A percentile compares a stretch with the other conserved stretches of the same genome.
phyloP scores from a whole-genome alignment of 1,284 basidiomycete genomes.

The Rugosomyces carneus region DNA sequence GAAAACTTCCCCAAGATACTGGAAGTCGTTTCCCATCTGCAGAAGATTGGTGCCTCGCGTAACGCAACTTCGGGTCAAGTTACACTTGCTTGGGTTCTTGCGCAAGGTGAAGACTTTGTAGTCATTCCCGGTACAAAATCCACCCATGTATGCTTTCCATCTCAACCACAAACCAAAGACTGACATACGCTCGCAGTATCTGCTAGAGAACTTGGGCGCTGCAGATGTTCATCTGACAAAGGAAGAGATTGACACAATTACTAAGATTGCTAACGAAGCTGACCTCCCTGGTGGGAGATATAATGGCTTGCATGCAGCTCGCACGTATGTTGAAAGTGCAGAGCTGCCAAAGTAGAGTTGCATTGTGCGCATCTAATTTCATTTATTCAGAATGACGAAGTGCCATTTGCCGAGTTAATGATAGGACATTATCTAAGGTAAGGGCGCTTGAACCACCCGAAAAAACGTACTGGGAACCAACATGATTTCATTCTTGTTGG shows the following conservation, averaged over 20 bases:
- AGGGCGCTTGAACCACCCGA: too few species aligned
- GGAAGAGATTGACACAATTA: slow-evolving; percentile 27
- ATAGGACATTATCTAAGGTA: too few species aligned
- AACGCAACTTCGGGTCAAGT: slow-evolving; percentile 41
- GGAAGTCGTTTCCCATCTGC: slow-evolving; percentile 31
- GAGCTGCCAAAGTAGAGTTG: too few species aligned
- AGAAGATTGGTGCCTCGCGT: slow-evolving; percentile 26
- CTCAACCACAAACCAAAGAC: slow-evolving; percentile 21
- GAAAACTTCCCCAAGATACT: slow-evolving; percentile 43
- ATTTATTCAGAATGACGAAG: too few species aligned
- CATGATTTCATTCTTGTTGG: too few species aligned
- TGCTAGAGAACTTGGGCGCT: slow-evolving; percentile 28
- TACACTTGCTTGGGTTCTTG: slow-evolving; percentile 41
- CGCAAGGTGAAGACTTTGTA: not conserved
- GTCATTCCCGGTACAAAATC: not conserved
- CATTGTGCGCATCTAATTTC: too few species aligned
- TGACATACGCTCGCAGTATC: slow-evolving; percentile 17
- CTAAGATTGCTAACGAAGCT: slow-evolving; percentile 20
- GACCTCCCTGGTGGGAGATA: slow-evolving; percentile 21
- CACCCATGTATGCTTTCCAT: slow-evolving; percentile 23
- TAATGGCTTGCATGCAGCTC: too few species aligned
- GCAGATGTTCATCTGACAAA: slow-evolving; percentile 22
- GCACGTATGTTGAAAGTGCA: too few species aligned
- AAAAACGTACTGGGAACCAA: too few species aligned
- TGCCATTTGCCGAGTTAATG: too few species aligned